A percentile compares a stretch with the other conserved stretches of the same genome.
These are phyloP conservation scores for Mucor sp. DNA, from an alignment of 371 early-diverging fungal genomes.

Conservation along the genomic window DNA sequence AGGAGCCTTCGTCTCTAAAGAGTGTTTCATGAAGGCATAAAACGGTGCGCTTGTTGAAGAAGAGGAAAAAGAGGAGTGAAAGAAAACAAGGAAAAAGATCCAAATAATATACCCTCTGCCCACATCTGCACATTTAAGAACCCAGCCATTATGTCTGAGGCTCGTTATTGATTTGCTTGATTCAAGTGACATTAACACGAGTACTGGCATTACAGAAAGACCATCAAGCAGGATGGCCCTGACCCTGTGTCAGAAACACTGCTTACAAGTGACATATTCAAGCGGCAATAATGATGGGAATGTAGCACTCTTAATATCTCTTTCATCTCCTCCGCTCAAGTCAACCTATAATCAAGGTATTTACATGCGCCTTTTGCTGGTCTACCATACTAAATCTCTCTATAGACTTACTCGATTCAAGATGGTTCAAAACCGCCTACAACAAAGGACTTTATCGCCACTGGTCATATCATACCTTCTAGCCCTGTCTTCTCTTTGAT, in stretches of 20 bases:
- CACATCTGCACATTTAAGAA: background rate
- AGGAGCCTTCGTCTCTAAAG: conserved; percentile 6
- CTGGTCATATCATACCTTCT: no score
- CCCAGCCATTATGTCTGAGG: background rate
- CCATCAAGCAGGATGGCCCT: background rate
- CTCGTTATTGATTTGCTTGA: background rate
- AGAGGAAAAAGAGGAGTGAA: background rate
- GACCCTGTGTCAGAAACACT: background rate
- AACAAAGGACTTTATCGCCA: no score
- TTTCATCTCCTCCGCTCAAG: no score
- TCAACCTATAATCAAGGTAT: no score
- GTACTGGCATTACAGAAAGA: background rate
- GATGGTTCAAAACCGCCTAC: no score
- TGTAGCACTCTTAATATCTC: background rate
- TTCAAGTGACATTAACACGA: background rate
- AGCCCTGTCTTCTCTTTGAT: no score
- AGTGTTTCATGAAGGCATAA: conserved; percentile 23
- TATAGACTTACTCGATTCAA: background rate
- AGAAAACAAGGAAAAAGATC: background rate
- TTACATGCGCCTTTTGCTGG: background rate
- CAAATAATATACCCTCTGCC: background rate
- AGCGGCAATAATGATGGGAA: background rate
- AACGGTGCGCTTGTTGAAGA: background rate
- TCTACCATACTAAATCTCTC: no score
- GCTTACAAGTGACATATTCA: background rate